Conservation (phyloP, 805 yeast species). For the Metschnikowia picachoensis region DNA sequence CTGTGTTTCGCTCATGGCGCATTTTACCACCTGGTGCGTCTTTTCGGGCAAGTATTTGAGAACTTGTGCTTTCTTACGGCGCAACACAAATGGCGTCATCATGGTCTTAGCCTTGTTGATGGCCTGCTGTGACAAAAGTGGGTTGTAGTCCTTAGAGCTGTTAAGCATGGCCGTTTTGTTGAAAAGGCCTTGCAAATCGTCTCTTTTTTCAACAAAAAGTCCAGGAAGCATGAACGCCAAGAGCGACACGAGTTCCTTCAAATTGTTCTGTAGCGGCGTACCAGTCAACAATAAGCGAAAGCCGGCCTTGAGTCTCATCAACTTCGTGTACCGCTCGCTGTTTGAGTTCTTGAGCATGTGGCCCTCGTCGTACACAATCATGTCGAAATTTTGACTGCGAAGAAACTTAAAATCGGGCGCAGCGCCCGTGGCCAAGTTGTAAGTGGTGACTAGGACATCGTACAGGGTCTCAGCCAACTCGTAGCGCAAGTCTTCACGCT, state of each 20-base stretch:
- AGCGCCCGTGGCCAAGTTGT: conserved; percentile 84
- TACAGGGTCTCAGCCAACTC: conserved; percentile 55
- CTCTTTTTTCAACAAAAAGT: conserved; percentile 74
- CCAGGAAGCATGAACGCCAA: conserved; percentile 87
- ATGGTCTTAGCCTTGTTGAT: conserved; percentile 89
- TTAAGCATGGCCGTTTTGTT: conserved; percentile 81
- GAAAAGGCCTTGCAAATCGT: conserved; percentile 77
- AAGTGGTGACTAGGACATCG: conserved; percentile 93
- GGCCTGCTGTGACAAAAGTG: conserved; percentile 85
- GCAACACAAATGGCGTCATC: conserved; percentile 96
- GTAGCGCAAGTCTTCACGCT: conserved; percentile 79
- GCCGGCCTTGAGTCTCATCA: conserved; percentile 79
- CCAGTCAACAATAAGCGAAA: conserved; percentile 90
- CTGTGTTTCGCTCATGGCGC: conserved; percentile 60
- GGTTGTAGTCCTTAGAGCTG: conserved; percentile 53
- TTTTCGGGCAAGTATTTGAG: conserved; percentile 84
- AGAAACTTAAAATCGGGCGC: conserved; percentile 79
- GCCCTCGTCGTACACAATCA: conserved; percentile 94
- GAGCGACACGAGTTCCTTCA: conserved; percentile 84
- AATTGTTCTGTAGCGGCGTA: conserved; percentile 92
- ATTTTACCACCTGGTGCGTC: conserved; percentile 55
- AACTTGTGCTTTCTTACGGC: conserved; percentile 91
- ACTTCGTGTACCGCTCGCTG: conserved; percentile 80
- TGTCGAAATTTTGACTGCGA: conserved; percentile 71
- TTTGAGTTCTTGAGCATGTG: conserved; percentile 90